Base-by-base conservation (phyloP, 2,329 filamentous ascomycete genomes). In the Aspergillus clavatus region DNA sequence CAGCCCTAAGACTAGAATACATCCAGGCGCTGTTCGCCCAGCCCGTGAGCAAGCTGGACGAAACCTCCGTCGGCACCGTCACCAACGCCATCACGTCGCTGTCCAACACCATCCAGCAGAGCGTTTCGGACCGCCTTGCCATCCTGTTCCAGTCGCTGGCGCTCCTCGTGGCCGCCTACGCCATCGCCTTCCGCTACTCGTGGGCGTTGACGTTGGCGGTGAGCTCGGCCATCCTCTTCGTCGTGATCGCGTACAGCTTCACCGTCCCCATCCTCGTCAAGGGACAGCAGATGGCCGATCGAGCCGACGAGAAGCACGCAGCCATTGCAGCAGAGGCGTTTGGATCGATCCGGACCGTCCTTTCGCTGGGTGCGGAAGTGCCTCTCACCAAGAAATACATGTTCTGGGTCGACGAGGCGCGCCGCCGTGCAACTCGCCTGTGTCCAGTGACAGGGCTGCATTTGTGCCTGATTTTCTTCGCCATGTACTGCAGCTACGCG, bases 181-280 rank as follows among this genome's bases (percentile, higher is more conserved):
- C 70, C 8, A 72, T 80, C 38, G 72, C 77, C 0, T 79, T 80
- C 49, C 57, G 66, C 12, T 77, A 75, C 47, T 75, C 71, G 23
- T 77, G 75, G 72, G 62, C 73, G 11, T 59, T 80, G n/a, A 77
- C 74, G 0, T 63, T 79, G 0, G 74, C 76, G 2, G 68, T 73
- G 0, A 76, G 71, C 28, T 67, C 73, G 0, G 64, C 70, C 0
- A 56, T 80, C 3, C 57, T 74, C 5, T 73, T 73, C 42, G 65
- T 75, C 6, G 21, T 66, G 0, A 18, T 68, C 11, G 51, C 60
- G 2, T 67, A 64, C 38, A 50, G 53, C 3, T 24, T 68, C 5
- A 60, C 62, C 1, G 33, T 67, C 0, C 69, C 71, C 0, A 40
- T 64, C 2, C 58, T 70, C 5, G 52, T 63, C 5, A 62, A 65